A percentile compares a stretch with the other conserved stretches of the same genome.
Conservation (phyloP, 371 early-diverging fungal genomes). For the Mucor velutinosus region DNA sequence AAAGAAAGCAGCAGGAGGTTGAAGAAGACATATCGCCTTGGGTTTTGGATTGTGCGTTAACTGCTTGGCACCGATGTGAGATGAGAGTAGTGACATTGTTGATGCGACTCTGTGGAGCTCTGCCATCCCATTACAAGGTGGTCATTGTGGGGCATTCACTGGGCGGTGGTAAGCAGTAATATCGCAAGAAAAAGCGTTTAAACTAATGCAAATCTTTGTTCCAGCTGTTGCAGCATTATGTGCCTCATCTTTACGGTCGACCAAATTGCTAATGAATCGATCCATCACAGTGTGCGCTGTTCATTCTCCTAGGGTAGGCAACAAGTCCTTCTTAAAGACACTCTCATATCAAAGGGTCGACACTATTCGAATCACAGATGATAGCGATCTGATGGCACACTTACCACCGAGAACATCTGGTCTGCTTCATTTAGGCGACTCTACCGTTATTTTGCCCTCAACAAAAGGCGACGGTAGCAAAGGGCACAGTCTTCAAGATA, state of each 20-base stretch:
- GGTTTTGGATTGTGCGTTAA: conserved; percentile 40
- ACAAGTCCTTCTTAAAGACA: conserved; percentile 24
- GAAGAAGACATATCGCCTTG: conserved; percentile 26
- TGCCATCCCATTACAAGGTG: conserved; percentile 39
- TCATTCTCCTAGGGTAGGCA: conserved; percentile 41
- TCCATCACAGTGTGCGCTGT: conserved; percentile 30
- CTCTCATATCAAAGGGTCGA: conserved; percentile 25
- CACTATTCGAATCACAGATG: conserved; percentile 38
- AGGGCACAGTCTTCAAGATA: conserved; percentile 10
- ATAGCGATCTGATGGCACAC: conserved; percentile 30
- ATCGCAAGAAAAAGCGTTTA: not conserved
- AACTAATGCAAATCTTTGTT: not conserved
- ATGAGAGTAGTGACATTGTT: conserved; percentile 41
- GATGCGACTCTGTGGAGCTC: conserved; percentile 35
- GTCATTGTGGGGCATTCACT: conserved; percentile 39
- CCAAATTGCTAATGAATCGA: conserved; percentile 31
- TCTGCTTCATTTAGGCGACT: conserved; percentile 33
- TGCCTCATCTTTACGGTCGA: conserved; percentile 41
- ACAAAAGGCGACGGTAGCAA: not conserved
- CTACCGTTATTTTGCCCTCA: conserved; percentile 22
- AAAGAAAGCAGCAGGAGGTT: not conserved
- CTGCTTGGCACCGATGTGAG: conserved; percentile 43
- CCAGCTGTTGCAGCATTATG: conserved; percentile 44
- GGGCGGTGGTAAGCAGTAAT: conserved; percentile 34
- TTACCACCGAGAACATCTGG: conserved; percentile 44